A percentile compares a stretch with the other conserved stretches of the same genome.
These are phyloP conservation scores for Colletotrichum caudatum DNA, from an alignment of 2,329 filamentous ascomycete species.

Conservation along the genomic window DNA sequence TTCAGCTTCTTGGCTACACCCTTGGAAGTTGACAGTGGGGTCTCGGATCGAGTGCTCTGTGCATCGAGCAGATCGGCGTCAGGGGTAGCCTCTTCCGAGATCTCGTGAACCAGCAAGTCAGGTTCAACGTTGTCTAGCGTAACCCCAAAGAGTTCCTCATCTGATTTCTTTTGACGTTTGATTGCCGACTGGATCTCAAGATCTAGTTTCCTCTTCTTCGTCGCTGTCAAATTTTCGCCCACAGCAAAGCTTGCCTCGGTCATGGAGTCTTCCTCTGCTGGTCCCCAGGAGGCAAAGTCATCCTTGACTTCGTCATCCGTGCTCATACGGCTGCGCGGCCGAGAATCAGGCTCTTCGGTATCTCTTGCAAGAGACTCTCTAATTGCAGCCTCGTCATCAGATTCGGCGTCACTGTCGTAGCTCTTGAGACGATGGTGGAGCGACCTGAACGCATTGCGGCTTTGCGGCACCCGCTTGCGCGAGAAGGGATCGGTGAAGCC, in stretches of 20 bases:
- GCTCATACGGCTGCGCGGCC: conserved; percentile 80
- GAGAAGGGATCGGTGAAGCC: conserved; percentile 77
- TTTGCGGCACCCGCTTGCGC: conserved; percentile 69
- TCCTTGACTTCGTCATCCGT: conserved; percentile 64
- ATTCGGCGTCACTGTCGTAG: conserved; percentile 84
- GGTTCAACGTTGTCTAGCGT: conserved; percentile 66
- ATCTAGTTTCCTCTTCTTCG: conserved; percentile 80
- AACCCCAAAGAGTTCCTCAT: conserved; percentile 81
- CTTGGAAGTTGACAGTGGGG: conserved; percentile 59
- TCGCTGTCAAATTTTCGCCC: conserved; percentile 63
- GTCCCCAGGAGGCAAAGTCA: conserved; percentile 61
- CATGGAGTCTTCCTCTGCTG: conserved; percentile 73
- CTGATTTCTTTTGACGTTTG: conserved; percentile 84
- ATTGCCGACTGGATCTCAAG: conserved; percentile 76
- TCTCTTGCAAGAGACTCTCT: conserved; percentile 73
- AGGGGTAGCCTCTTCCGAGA: conserved; percentile 63
- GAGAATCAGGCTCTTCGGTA: conserved; percentile 88
- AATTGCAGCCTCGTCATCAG: conserved; percentile 81
- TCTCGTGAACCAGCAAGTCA: conserved; percentile 60
- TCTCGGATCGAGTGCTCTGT: conserved; percentile 60
- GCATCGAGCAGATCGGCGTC: conserved; percentile 62
- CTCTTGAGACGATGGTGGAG: conserved; percentile 84
- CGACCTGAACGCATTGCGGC: conserved; percentile 76
- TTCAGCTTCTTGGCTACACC: conserved; percentile 71
- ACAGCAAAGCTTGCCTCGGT: conserved; percentile 79